Evolutionary conservation across 1,139 yeast genomes (phyloP), one percentile per base, ranked within the genome.

Genomic region (Geotrichum fermentans): DNA sequence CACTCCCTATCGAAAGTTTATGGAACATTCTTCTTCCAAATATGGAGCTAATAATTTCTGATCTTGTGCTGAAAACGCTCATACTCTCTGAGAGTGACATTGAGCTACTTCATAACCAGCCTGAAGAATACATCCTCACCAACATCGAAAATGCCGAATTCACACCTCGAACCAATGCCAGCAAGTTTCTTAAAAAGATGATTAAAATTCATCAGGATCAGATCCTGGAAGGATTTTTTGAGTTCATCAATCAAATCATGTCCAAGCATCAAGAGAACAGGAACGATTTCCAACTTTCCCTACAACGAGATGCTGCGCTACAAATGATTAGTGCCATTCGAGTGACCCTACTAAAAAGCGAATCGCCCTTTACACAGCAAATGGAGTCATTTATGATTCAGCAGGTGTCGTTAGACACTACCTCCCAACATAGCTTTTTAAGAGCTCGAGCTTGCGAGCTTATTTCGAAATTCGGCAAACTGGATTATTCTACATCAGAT

Each of bases 381-480:
- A 77, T 90, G 78, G 96, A 87, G 66, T 69, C 69, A 5, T 83
- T 92, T 58, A 66, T 92, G 48, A 71, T 75, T 6, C 68, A 71
- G 13, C 76, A 79, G 58, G 82, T 90, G 21, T 71, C 87, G 52
- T 95, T 96, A 1, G 82, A 82, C 55, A 79, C 90, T 55, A 60
- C 71, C 11, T 80, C 87, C 3, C 72, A 73, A n/a, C 77, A 71
- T 64, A 83, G 83, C n/a, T 89, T 89, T 58, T 71, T 92, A 58
- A 77, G 84, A 55, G 90, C 96, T 2, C 77, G 97, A 62, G 80
- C 95, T 0, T 83, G 95, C 66, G 96, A 89, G 58, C 75, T 87
- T 38, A 69, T 84, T 34, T 67, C 85, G 28, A 72, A 76, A 40
- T 80, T 84, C 56, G 62, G 71, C 24, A 71, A 79, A 52, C 70